Base-by-base conservation (phyloP, 2,329 filamentous ascomycete species). In the Pseudocercospora musae region DNA sequence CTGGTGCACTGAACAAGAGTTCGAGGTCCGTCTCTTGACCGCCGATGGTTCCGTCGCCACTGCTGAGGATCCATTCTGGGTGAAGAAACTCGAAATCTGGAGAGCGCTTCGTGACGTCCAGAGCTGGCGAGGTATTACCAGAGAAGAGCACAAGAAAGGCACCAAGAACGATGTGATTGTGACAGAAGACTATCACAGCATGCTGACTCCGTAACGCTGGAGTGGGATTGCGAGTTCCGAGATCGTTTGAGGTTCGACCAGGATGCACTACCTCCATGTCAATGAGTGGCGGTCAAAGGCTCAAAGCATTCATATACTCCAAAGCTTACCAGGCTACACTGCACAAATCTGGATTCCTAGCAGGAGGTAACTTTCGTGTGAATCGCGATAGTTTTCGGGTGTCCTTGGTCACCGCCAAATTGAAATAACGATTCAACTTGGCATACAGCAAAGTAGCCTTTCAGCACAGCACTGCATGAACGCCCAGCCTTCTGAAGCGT, bases 1-100 rank as follows among this genome's bases (percentile, higher is more conserved):
- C 13, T 67, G 63, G 65, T 57, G 63, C 5, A 67, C 65, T 15
- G 60, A 63, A 23, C 59, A 49, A n/a, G 63, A 65, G 56, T 54
- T 50, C 29, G 63, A 67, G 31, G 61, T 67, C 11, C 53, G 65
- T 18, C 49, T 65, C 33, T 56, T 67, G 46, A 48, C 56, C 2
- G 49, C 57, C 1, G 59, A 62, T 20, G 65, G 65, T 1, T 53
- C 58, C n/a, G 59, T 62, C 25, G 23, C 54, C 13, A 58, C 62
- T 15, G 55, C 54, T 1, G 58, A 67, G 53, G 65, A 67, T 27
- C 56, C 46, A 13, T 33, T 62, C 42, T 62, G 59, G 57, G 61
- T 25, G 1, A 56, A 56, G 23, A 65, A 62, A 56, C 53, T 62
- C 20, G 65, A 62, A 18, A 50, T 65, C 9, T 65, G 61, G 65